phyloP scores from a whole-genome alignment of 2,329 filamentous ascomycete genomes.

The Macrophomina tecta region DNA sequence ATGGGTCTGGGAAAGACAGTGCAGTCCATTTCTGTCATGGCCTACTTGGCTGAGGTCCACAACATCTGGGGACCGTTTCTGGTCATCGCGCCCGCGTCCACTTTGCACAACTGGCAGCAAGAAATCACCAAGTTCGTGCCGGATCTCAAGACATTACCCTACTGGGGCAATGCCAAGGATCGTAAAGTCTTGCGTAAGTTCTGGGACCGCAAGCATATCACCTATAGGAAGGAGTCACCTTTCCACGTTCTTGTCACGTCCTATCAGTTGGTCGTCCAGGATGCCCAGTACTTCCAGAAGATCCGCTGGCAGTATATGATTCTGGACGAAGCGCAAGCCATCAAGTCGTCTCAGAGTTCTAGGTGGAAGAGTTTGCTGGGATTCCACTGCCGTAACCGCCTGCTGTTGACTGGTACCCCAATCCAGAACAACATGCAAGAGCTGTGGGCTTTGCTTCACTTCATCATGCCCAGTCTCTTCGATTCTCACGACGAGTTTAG shows the following conservation, averaged over 20 bases:
- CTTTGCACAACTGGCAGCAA: conserved; percentile 98
- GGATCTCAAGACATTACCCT: conserved; percentile 90
- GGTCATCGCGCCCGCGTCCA: conserved; percentile 94
- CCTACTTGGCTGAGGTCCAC: conserved; percentile 94
- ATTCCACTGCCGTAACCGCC: conserved; percentile 93
- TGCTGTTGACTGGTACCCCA: conserved; percentile 92
- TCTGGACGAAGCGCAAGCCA: conserved; percentile 95
- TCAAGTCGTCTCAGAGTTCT: conserved; percentile 96
- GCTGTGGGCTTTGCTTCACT: conserved; percentile 95
- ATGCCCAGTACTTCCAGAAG: conserved; percentile 98
- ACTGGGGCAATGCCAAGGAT: conserved; percentile 95
- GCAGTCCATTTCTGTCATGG: conserved; percentile 99
- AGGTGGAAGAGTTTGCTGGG: conserved; percentile 94
- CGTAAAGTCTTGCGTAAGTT: conserved; percentile 97
- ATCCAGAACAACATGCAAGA: conserved; percentile 99
- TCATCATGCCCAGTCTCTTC: conserved; percentile 99
- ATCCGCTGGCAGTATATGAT: conserved; percentile 99
- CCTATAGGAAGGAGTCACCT: conserved; percentile 88
- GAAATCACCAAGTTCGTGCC: conserved; percentile 96
- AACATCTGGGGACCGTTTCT: conserved; percentile 98
- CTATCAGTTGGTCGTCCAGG: conserved; percentile 95
- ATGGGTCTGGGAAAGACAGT: conserved; percentile 99
- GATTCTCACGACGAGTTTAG: conserved; percentile 92
- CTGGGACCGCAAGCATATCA: conserved; percentile 97
- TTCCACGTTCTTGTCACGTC: conserved; percentile 98